Conservation (phyloP, 805 yeast species). For the Barnettozyma californica region DNA sequence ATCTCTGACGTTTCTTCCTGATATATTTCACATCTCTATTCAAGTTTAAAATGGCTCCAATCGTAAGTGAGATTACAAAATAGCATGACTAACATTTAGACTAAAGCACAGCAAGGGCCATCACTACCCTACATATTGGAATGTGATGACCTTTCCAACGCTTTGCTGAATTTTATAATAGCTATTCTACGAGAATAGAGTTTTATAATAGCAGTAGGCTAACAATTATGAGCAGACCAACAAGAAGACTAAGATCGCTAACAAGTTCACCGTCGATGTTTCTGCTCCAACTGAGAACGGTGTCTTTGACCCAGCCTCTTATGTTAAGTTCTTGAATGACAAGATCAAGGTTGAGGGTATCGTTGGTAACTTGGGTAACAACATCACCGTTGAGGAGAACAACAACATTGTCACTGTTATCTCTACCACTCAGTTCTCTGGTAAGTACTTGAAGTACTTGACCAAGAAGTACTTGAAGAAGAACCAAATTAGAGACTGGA, state of each 20-base stretch:
- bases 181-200: constrained; percentile 13
- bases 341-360: constrained; percentile 98
- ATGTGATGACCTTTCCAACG: constrained; percentile 4
- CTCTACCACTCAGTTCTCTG: constrained; percentile 94
- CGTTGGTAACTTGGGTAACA: constrained; percentile 95
- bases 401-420: constrained; percentile 83
- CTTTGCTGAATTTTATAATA: constrained; percentile 34
- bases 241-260: constrained; percentile 76
- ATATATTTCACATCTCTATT: not conserved
- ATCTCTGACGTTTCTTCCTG: not conserved
- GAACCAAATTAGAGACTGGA: constrained; percentile 99
- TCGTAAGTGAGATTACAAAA: constrained; percentile 53
- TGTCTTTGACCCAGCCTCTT: constrained; percentile 95
- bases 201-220: constrained; percentile 63
- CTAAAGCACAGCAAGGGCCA: constrained; percentile 21
- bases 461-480: constrained; percentile 99
- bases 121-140: constrained; percentile 5
- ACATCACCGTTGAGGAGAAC: constrained; percentile 85
- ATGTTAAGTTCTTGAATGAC: constrained; percentile 97
- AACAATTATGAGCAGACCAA: constrained; percentile 59
- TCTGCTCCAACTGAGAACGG: constrained; percentile 96
- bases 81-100: constrained; percentile 21
- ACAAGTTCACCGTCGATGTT: constrained; percentile 92
- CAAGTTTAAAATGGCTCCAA: constrained; percentile 74
- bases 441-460: constrained; percentile 99